Evolutionary conservation across 805 yeast genomes (phyloP).

Genomic region (Alloascoidea africana): DNA sequence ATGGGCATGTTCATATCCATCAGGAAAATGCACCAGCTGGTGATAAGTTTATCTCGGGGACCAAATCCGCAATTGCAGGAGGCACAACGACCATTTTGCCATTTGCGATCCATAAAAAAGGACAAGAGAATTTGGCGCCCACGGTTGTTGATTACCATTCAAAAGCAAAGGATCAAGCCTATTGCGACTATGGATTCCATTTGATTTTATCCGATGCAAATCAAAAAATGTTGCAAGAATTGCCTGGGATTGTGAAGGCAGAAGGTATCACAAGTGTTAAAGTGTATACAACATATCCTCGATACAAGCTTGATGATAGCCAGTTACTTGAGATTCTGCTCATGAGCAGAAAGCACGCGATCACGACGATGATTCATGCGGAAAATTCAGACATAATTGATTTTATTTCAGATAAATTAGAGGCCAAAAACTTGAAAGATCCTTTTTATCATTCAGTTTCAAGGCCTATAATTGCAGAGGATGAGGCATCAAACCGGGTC

Average conservation of each 20-base stretch:
- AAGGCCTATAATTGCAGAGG: conserved; percentile 25
- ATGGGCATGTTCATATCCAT: conserved; percentile 32
- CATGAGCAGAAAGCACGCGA: conserved; percentile 23
- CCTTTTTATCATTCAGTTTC: conserved; percentile 26
- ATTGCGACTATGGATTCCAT: conserved; percentile 35
- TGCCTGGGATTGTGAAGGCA: conserved; percentile 19
- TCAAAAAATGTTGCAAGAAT: conserved; percentile 16
- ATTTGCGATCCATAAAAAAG: conserved; percentile 29
- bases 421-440: conserved; percentile 20
- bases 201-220: conserved; percentile 24
- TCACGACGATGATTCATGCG: conserved; percentile 37
- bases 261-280: conserved; percentile 26
- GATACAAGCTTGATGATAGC: conserved; percentile 23
- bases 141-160: conserved; percentile 19
- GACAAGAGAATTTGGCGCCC: conserved; percentile 14
- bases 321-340: conserved; percentile 23
- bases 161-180: conserved; percentile 17
- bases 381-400: conserved; percentile 32
- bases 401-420: conserved; percentile 24
- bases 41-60: conserved; percentile 28
- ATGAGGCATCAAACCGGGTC: conserved; percentile 27
- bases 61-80: conserved; percentile 31
- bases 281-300: conserved; percentile 31
- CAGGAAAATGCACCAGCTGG: conserved; percentile 26
- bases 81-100: conserved; percentile 34